Evolutionary conservation across 2,329 filamentous ascomycete genomes (phyloP), one percentile per base, ranked within the genome.

Genomic region (Aspergillus piperis): DNA sequence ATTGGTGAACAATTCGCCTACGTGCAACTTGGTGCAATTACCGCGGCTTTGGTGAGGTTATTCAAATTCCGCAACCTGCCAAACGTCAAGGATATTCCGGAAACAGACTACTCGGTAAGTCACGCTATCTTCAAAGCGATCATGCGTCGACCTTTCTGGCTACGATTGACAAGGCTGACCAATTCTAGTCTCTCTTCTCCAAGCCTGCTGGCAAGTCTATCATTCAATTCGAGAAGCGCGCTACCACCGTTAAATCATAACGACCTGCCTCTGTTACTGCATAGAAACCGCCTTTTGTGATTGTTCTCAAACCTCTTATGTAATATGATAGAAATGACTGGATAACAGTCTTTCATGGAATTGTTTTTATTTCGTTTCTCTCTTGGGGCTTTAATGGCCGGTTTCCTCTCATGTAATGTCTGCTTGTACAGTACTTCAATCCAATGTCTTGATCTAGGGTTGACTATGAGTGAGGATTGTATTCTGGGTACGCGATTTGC

Each of bases 1-100:
- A 97, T 98, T 72, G 94, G 94, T 66, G 94, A 98, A 83, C 92
- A 96, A 72, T 98, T 97, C 76, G 94, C 94, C 68, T 96, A 96
- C 74, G 84, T 96, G 60, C 94, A 98, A 80, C 82, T 98, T 64
- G 89, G 93, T 74, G 92, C 91, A 48, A 96, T 98, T 66, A 81
- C 89, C 11, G 91, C 88, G 54, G 88, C 87, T 60, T 80, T 93
- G 66, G 90, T 96, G 42, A 85, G 92, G 53, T 75, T 87, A 56
- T 91, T 96, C 81, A 94, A 91, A 80, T 86, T 96, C 75, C 83
- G 84, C 71, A 96, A 92, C 44, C 55, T 70, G 19, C 64, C 66
- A 10, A 60, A 63, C 19, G 61, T 62, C 47, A 54, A 66, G 10
- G 69, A 61, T 8, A 63, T 77, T 52, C 75, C 75, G n/a, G 73